Conservation (phyloP, 306 rosid species). For the Vachellia pachyceras region DNA sequence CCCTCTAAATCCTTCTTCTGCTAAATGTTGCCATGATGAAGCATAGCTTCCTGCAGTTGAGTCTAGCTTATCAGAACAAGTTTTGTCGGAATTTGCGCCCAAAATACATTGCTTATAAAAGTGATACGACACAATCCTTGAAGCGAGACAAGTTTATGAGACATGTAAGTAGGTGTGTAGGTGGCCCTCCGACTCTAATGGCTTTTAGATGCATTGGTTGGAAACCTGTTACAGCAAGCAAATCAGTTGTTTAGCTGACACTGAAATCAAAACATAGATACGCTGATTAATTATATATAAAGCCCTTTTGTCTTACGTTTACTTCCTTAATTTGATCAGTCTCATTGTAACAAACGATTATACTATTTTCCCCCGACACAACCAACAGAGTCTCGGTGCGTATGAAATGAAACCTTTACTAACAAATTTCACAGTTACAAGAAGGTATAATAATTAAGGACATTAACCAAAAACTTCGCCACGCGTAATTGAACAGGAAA, state of each 20-base stretch:
- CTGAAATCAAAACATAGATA: slow-evolving; percentile 37
- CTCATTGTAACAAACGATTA: slow-evolving; percentile 15
- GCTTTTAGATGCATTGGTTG: slow-evolving; percentile 55
- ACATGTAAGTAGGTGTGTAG: neutral
- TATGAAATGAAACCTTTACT: slow-evolving; percentile 45
- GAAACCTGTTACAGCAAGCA: slow-evolving; percentile 62
- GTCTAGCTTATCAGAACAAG: neutral
- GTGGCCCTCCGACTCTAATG: slow-evolving; percentile 37
- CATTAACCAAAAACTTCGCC: slow-evolving; percentile 23
- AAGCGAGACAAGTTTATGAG: neutral
- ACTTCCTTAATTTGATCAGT: slow-evolving; percentile 31
- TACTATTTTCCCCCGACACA: slow-evolving; percentile 41
- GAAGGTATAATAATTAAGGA: slow-evolving; percentile 10
- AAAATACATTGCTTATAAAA: neutral
- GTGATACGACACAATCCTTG: neutral
- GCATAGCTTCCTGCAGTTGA: neutral
- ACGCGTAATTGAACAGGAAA: slow-evolving; percentile 27
- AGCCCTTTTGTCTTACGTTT: slow-evolving; percentile 41
- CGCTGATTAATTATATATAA: slow-evolving; percentile 28
- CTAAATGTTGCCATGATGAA: neutral
- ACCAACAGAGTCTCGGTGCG: slow-evolving; percentile 41
- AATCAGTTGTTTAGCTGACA: slow-evolving; percentile 70
- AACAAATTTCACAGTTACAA: slow-evolving; percentile 41
- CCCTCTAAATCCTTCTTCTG: neutral
- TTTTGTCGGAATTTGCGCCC: neutral